Percentiles rank a stretch among this genome's conserved stretches.
Conservation (phyloP, 2,329 filamentous ascomycete species). For the Knoxdaviesia capensis region DNA sequence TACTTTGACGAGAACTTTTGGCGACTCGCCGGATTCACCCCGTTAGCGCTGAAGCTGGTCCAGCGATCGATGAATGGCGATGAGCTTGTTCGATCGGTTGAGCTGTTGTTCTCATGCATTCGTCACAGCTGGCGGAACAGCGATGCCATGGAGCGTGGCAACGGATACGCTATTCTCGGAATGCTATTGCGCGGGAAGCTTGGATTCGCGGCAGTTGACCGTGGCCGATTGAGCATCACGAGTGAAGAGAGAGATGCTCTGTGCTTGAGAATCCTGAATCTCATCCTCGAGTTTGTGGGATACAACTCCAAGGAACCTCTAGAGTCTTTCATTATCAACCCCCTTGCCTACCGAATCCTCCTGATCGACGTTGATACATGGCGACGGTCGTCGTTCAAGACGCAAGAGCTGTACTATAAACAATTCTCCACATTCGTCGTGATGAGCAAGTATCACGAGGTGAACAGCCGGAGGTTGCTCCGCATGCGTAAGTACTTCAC, state of each 20-base stretch:
- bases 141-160: constrained; percentile 92
- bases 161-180: constrained; percentile 76
- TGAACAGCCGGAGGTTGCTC: constrained; percentile 71
- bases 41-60: constrained; percentile 65
- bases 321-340: constrained; percentile 87
- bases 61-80: constrained; percentile 54
- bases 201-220: constrained; percentile 16
- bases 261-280: constrained; percentile 45
- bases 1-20: constrained; percentile 82
- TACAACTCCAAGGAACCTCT: constrained; percentile 64
- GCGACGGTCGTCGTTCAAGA: constrained; percentile 56
- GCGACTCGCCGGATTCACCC: constrained; percentile 80
- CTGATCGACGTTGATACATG: constrained; percentile 88
- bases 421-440: constrained; percentile 79
- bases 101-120: constrained; percentile 71
- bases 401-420: constrained; percentile 78
- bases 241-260: constrained; percentile 33
- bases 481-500: constrained; percentile 56
- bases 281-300: constrained; percentile 72
- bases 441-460: constrained; percentile 80
- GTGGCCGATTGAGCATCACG: constrained; percentile 21
- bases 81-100: constrained; percentile 54
- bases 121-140: constrained; percentile 92
- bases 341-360: constrained; percentile 78
- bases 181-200: constrained; percentile 72